phyloP scores from a whole-genome alignment of 352 stramenopile genomes.

The Phytophthora nicotianae region DNA sequence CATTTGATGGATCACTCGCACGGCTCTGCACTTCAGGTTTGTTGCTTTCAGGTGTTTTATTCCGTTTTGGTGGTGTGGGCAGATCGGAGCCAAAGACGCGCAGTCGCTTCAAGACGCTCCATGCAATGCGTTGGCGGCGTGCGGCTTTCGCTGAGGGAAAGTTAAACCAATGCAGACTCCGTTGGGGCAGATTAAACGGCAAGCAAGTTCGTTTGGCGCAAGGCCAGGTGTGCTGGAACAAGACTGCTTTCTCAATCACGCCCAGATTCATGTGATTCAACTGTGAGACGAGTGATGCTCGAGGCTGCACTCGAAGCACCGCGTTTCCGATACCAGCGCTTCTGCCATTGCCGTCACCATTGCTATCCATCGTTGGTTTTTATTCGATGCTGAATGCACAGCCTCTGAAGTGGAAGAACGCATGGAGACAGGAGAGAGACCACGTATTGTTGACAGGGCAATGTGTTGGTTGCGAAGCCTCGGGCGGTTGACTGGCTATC shows the following conservation, averaged over 20 bases:
- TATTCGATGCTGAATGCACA: not conserved
- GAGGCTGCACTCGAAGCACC: too few species aligned
- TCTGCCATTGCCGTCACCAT: not conserved
- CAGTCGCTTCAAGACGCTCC: not conserved
- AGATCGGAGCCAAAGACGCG: conserved; percentile 17
- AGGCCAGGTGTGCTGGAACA: not conserved
- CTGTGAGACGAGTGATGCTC: too few species aligned
- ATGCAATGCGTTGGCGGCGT: conserved; percentile 2
- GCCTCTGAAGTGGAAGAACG: too few species aligned
- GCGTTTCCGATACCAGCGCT: not conserved
- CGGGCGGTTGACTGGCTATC: not conserved
- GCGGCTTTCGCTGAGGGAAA: not conserved
- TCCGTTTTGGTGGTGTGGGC: conserved; percentile 28
- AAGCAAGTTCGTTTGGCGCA: conserved; percentile 1
- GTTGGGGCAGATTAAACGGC: not conserved
- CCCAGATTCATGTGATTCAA: too few species aligned
- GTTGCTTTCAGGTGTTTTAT: conserved; percentile 16
- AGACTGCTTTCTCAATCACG: not conserved
- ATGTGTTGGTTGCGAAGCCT: too few species aligned
- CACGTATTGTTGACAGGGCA: not conserved
- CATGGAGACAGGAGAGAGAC: not conserved
- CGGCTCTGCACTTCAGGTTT: conserved; percentile 24
- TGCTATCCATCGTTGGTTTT: too few species aligned
- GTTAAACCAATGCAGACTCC: conserved; percentile 17
- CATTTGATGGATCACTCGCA: conserved; percentile 20